Conservation (phyloP, 1,284 basidiomycete species). For the Sanghuangporus sanghuang region DNA sequence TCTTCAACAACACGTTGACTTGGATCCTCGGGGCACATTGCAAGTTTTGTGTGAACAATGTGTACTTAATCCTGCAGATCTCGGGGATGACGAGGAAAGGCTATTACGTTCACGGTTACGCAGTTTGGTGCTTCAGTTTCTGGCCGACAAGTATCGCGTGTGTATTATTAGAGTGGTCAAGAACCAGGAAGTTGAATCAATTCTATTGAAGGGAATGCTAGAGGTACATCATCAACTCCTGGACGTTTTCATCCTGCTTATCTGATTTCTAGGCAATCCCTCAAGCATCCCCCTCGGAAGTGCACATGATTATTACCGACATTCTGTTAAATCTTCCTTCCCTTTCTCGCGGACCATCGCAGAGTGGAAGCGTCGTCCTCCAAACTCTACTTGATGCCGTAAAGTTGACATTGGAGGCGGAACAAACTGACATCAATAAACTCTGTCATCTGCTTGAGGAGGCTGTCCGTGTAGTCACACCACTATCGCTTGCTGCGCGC, state of each 20-base stretch:
- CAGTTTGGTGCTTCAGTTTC: conserved; percentile 52
- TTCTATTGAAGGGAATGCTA: conserved; percentile 44
- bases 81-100: conserved; percentile 51
- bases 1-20: conserved; percentile 55
- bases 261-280: conserved; percentile 39
- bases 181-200: conserved; percentile 42
- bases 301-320: conserved; percentile 46
- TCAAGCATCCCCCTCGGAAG: conserved; percentile 37
- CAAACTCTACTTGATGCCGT: conserved; percentile 39
- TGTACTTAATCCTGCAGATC: conserved; percentile 40
- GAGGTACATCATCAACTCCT: conserved; percentile 33
- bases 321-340: conserved; percentile 46
- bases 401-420: conserved; percentile 12
- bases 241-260: neutral
- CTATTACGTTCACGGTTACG: conserved; percentile 52
- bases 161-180: conserved; percentile 42
- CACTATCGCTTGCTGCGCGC: neutral
- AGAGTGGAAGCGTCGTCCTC: conserved; percentile 38
- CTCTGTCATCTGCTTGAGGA: neutral
- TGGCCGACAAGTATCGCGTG: conserved; percentile 43
- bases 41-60: conserved; percentile 59
- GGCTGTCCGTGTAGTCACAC: neutral
- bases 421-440: neutral
- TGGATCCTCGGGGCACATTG: conserved; percentile 55
- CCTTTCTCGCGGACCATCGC: conserved; percentile 25